Evolutionary conservation across 2,329 filamentous ascomycete genomes (phyloP).

Genomic region (Tolypocladium amazonense): DNA sequence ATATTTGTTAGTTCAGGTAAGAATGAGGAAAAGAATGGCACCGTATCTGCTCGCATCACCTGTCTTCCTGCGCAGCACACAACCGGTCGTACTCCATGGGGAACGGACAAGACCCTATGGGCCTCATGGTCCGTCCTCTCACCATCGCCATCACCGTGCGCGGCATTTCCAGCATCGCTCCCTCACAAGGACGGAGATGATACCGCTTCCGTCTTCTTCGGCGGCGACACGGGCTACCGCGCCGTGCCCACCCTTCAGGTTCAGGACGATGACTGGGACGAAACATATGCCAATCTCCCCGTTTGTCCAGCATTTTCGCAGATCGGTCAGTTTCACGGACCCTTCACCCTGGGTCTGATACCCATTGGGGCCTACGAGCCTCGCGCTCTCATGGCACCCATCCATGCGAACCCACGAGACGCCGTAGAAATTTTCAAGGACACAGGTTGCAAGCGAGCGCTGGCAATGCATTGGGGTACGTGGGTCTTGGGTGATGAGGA

Average conservation of each 20-base stretch:
- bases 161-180: too few species aligned
- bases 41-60: constrained; percentile 55
- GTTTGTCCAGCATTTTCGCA: constrained; percentile 68
- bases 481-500: constrained; percentile 75
- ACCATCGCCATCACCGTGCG: constrained; percentile 27
- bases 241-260: constrained; percentile 51
- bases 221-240: constrained; percentile 75
- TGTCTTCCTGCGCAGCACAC: constrained; percentile 74
- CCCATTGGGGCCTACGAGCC: constrained; percentile 78
- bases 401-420: constrained; percentile 75
- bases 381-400: constrained; percentile 56
- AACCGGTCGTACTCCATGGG: constrained; percentile 52
- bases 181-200: constrained; percentile 35
- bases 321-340: constrained; percentile 63
- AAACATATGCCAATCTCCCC: constrained; percentile 52
- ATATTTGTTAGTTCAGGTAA: constrained; percentile 35
- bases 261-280: constrained; percentile 54
- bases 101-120: constrained; percentile 67
- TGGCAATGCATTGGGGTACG: constrained; percentile 80
- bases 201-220: constrained; percentile 51
- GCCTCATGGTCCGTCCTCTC: constrained; percentile 60
- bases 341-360: constrained; percentile 76
- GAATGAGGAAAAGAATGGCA: neutral
- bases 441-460: constrained; percentile 60
- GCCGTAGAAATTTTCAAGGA: constrained; percentile 75